Percentiles rank a stretch among this genome's conserved stretches.
These are phyloP conservation scores for Wickerhamiella allomyrinae DNA, from an alignment of 805 yeast species.

Conservation along the genomic window DNA sequence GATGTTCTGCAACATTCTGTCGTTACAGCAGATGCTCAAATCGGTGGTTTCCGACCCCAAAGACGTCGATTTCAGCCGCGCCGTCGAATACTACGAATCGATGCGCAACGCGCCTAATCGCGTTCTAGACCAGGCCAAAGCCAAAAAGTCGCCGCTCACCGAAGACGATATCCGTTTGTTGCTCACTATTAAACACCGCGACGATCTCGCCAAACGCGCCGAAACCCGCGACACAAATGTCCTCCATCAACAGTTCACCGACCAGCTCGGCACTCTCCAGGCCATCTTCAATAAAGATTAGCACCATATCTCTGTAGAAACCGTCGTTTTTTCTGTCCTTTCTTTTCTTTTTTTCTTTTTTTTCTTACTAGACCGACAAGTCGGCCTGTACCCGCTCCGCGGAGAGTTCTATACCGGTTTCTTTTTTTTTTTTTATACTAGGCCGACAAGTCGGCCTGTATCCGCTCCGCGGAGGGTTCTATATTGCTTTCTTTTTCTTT, in stretches of 20 bases:
- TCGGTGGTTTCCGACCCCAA: slow-evolving; percentile 39
- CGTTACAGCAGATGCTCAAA: slow-evolving; percentile 55
- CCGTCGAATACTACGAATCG: slow-evolving; percentile 41
- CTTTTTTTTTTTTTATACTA: too few species aligned
- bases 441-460: too few species aligned
- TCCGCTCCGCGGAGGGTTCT: too few species aligned
- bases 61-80: slow-evolving; percentile 37
- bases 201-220: slow-evolving; percentile 8
- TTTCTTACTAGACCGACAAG: too few species aligned
- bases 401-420: too few species aligned
- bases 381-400: too few species aligned
- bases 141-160: slow-evolving; percentile 12
- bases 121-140: slow-evolving; percentile 14
- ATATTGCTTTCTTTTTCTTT: too few species aligned
- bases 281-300: not conserved
- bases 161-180: slow-evolving; percentile 12
- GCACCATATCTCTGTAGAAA: too few species aligned
- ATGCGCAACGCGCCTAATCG: slow-evolving; percentile 15
- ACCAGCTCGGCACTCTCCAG: slow-evolving; percentile 2
- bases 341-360: too few species aligned
- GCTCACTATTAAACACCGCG: slow-evolving; percentile 14
- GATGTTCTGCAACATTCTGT: slow-evolving; percentile 45
- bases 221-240: not conserved
- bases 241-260: slow-evolving; percentile 4
- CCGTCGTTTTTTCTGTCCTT: too few species aligned